A percentile compares a stretch with the other conserved stretches of the same genome.
Conservation (phyloP, 805 yeast genomes). For the Wickerhamiella sorbophila region DNA sequence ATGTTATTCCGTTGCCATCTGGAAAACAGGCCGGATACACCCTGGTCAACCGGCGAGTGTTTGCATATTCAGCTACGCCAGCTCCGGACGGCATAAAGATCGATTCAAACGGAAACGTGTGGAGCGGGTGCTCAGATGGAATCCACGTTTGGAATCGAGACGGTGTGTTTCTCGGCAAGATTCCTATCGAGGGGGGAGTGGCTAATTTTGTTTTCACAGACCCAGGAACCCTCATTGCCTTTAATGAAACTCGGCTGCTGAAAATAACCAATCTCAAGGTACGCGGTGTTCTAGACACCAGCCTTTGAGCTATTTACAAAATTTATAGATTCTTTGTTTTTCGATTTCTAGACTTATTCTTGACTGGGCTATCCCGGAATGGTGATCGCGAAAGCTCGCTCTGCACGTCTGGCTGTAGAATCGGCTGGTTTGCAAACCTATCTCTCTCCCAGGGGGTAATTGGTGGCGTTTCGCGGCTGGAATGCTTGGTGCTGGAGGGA, state of each 20-base stretch:
- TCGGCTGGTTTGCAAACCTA: conserved; percentile 3
- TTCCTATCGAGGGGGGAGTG: conserved; percentile 17
- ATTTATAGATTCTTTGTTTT: not conserved
- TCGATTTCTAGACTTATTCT: not conserved
- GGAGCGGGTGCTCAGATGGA: conserved; percentile 21
- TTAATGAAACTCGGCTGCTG: conserved; percentile 15
- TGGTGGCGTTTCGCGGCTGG: not conserved
- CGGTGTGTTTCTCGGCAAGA: conserved; percentile 19
- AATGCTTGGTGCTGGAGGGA: not conserved
- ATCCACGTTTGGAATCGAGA: conserved; percentile 20
- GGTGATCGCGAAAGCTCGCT: conserved; percentile 4
- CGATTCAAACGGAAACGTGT: conserved; percentile 19
- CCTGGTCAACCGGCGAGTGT: conserved; percentile 17
- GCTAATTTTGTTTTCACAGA: conserved; percentile 21
- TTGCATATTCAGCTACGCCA: conserved; percentile 19
- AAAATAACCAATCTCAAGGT: not conserved
- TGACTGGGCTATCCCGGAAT: not conserved
- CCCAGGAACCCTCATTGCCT: conserved; percentile 15
- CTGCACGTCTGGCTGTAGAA: conserved; percentile 2
- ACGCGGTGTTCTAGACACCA: not conserved
- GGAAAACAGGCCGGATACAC: conserved; percentile 1
- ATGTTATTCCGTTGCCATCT: conserved; percentile 13
- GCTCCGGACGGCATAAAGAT: conserved; percentile 23
- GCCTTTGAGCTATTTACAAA: not conserved
- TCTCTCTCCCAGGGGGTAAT: conserved; percentile 25